phyloP scores from a whole-genome alignment of 192 early-diverging fungal species.

The Podila clonocystis region DNA sequence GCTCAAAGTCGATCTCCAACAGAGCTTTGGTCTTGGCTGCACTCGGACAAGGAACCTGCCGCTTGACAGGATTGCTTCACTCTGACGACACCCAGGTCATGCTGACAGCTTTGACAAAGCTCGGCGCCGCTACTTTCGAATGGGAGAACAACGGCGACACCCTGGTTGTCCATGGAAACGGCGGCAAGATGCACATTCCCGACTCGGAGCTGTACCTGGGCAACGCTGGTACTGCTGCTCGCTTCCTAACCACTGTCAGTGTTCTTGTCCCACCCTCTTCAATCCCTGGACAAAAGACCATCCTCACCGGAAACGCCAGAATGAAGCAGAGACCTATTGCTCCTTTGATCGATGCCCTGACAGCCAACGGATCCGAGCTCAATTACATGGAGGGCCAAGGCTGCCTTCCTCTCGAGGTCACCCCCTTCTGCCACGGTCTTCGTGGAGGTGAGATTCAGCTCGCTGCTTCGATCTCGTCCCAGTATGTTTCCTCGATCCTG shows the following conservation, averaged over 20 bases:
- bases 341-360: slow-evolving; percentile 87
- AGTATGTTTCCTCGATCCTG: slow-evolving; percentile 98
- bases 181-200: slow-evolving; percentile 76
- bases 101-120: slow-evolving; percentile 89
- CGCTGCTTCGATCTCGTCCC: slow-evolving; percentile 93
- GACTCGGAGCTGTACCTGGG: slow-evolving; percentile 12
- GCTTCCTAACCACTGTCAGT: slow-evolving; percentile 92
- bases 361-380: slow-evolving; percentile 81
- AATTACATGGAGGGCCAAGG: slow-evolving; percentile 83
- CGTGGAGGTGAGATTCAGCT: slow-evolving; percentile 89
- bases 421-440: slow-evolving; percentile 75
- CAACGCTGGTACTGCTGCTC: slow-evolving; percentile 71
- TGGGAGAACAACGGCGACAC: slow-evolving; percentile 96
- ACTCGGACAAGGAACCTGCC: slow-evolving; percentile 82
- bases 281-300: slow-evolving; percentile 52
- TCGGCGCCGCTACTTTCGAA: slow-evolving; percentile 84
- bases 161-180: slow-evolving; percentile 84
- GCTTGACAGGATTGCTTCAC: slow-evolving; percentile 87
- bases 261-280: slow-evolving; percentile 70
- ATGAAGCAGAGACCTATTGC: slow-evolving; percentile 98
- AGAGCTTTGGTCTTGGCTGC: slow-evolving; percentile 93
- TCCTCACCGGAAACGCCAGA: slow-evolving; percentile 94
- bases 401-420: slow-evolving; percentile 87
- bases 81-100: slow-evolving; percentile 99
- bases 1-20: slow-evolving; percentile 98